Percentiles rank a stretch among this genome's conserved stretches.
phyloP scores from a whole-genome alignment of 345 rosid species.

The Sisymbrium altissimum region DNA sequence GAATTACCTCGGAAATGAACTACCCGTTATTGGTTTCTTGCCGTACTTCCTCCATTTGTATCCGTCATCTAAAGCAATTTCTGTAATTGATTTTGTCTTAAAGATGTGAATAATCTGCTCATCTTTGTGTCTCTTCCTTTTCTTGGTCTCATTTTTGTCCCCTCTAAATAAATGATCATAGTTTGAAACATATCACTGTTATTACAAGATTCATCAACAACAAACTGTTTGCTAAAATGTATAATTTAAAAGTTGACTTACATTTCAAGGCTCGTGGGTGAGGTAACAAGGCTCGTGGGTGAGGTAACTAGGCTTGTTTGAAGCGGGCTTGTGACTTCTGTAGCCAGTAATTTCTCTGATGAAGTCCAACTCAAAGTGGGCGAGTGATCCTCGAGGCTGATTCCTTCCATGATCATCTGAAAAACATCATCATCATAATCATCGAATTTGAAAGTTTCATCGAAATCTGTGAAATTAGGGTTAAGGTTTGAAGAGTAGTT shows the following conservation, averaged over 20 bases:
- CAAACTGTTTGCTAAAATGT: not conserved
- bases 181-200: not conserved
- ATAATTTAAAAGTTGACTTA: not conserved
- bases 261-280: conserved; percentile 29
- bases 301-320: conserved; percentile 22
- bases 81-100: conserved; percentile 15
- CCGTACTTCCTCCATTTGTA: conserved; percentile 53
- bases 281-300: conserved; percentile 9
- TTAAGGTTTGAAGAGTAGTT: conserved; percentile 34
- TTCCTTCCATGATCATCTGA: conserved; percentile 21
- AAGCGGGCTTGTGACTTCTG: conserved; percentile 27
- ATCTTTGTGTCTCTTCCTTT: conserved; percentile 24
- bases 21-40: conserved; percentile 42
- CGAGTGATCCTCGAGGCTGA: conserved; percentile 23
- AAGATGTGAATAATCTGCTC: conserved; percentile 13
- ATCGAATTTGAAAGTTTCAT: conserved; percentile 13
- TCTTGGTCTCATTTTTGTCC: conserved; percentile 24
- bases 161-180: conserved; percentile 16
- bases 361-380: conserved; percentile 31
- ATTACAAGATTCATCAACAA: not conserved
- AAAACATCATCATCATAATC: not conserved
- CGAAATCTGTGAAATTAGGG: conserved; percentile 23
- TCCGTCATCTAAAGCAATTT: conserved; percentile 17
- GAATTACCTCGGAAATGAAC: conserved; percentile 41
- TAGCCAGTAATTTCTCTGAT: conserved; percentile 17